Percentiles rank a stretch among this genome's conserved stretches.
phyloP scores from a whole-genome alignment of 2,329 filamentous ascomycete genomes.

The Aureobasidium lini region DNA sequence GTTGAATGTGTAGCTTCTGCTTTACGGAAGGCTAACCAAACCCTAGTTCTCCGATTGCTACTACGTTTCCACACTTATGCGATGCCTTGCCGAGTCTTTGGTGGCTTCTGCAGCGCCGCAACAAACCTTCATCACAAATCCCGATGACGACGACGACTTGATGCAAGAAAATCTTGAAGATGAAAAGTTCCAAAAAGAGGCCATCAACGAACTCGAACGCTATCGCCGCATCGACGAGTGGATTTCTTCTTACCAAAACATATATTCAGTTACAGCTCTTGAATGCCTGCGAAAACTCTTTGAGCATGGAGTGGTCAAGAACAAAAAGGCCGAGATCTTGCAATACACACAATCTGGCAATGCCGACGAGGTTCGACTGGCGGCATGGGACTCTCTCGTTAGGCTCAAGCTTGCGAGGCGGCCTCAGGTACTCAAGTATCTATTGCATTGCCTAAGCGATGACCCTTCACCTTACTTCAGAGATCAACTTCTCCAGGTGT shows the following conservation, averaged over 20 bases:
- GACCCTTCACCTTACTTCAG: constrained; percentile 54
- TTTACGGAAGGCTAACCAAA: constrained; percentile 7
- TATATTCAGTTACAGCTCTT: constrained; percentile 55
- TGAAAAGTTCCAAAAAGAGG: constrained; percentile 47
- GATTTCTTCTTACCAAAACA: constrained; percentile 58
- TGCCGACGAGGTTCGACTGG: constrained; percentile 51
- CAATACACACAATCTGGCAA: constrained; percentile 55
- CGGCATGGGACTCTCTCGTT: constrained; percentile 52
- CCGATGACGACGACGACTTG: constrained; percentile 40
- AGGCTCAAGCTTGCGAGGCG: constrained; percentile 47
- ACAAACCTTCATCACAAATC: constrained; percentile 27
- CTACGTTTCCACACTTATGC: constrained; percentile 77
- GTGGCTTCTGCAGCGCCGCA: constrained; percentile 27
- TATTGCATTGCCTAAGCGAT: constrained; percentile 49
- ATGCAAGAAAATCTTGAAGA: constrained; percentile 34
- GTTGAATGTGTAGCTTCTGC: background rate
- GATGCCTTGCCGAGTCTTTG: constrained; percentile 50
- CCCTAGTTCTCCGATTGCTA: constrained; percentile 71
- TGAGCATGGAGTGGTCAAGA: constrained; percentile 44
- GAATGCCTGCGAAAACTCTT: constrained; percentile 52
- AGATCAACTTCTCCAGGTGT: constrained; percentile 42
- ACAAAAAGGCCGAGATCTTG: constrained; percentile 50
- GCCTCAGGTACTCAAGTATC: constrained; percentile 46
- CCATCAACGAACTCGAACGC: constrained; percentile 54
- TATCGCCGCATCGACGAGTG: constrained; percentile 60